Evolutionary conservation across 2,329 filamentous ascomycete species (phyloP).

Genomic region (Neonectria magnoliae): DNA sequence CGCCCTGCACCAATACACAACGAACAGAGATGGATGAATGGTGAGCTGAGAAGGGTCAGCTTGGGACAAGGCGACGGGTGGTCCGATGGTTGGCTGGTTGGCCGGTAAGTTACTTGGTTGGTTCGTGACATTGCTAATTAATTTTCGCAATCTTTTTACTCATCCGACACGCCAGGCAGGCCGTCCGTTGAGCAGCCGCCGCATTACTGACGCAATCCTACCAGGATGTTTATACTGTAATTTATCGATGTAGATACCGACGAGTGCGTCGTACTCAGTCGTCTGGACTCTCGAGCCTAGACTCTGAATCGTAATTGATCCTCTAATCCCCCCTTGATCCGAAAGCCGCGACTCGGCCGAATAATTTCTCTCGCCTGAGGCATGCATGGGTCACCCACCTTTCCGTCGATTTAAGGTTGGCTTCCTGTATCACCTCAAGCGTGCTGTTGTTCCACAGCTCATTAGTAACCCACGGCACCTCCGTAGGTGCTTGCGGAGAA

Average conservation of each 20-base stretch:
- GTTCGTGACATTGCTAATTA: background rate
- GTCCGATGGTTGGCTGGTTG: background rate
- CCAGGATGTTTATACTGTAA: background rate
- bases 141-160: background rate
- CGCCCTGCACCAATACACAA: no score
- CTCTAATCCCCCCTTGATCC: background rate
- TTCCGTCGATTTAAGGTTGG: slow-evolving; percentile 2
- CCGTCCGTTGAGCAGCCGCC: background rate
- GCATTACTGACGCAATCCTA: background rate
- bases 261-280: background rate
- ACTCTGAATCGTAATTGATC: background rate
- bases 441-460: background rate
- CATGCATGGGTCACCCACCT: background rate
- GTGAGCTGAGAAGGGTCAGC: background rate
- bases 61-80: background rate
- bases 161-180: background rate
- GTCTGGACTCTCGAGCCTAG: background rate
- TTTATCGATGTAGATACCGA: slow-evolving; percentile 9
- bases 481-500: no score
- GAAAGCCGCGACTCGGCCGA: slow-evolving; percentile 35
- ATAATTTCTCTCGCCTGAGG: slow-evolving; percentile 8
- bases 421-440: background rate
- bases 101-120: background rate
- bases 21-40: no score
- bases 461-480: background rate